Percentiles rank a stretch among this genome's conserved stretches.
Conservation (phyloP, 176 grass and related monocot species). For the Triticum turgidum region DNA sequence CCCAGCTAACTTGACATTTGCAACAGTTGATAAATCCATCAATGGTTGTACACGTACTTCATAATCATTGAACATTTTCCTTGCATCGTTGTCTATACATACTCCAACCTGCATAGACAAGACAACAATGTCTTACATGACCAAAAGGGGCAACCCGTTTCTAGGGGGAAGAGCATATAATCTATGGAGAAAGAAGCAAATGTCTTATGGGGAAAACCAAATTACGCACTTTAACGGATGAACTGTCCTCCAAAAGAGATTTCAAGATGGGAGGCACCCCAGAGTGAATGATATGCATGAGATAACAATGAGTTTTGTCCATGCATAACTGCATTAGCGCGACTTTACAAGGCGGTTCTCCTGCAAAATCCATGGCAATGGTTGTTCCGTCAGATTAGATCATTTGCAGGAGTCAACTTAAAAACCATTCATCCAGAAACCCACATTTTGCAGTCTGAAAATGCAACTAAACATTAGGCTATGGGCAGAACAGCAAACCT, state of each 20-base stretch:
- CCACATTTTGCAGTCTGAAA: neutral
- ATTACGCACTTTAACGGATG: slow-evolving; percentile 69
- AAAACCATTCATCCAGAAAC: neutral
- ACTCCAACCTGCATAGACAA: slow-evolving; percentile 77
- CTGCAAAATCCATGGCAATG: slow-evolving; percentile 37
- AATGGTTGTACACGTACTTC: slow-evolving; percentile 60
- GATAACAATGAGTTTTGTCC: slow-evolving; percentile 66
- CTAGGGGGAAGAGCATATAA: no score
- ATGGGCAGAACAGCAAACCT: slow-evolving; percentile 52
- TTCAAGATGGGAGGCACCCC: slow-evolving; percentile 71
- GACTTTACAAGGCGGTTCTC: slow-evolving; percentile 69
- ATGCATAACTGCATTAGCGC: slow-evolving; percentile 93
- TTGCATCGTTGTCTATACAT: slow-evolving; percentile 75
- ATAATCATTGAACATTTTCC: slow-evolving; percentile 82
- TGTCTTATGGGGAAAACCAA: neutral
- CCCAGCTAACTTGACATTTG: slow-evolving; percentile 63
- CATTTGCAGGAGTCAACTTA: neutral
- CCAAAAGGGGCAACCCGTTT: neutral
- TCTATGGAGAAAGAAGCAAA: neutral
- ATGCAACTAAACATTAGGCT: neutral
- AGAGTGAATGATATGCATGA: slow-evolving; percentile 82
- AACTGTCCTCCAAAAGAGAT: slow-evolving; percentile 70
- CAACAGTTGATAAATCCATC: slow-evolving; percentile 78
- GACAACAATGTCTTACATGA: neutral
- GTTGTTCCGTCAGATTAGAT: neutral